A percentile compares a stretch with the other conserved stretches of the same genome.
phyloP scores from a whole-genome alignment of 164 flowering plant species.

The Platanus orientalis region DNA sequence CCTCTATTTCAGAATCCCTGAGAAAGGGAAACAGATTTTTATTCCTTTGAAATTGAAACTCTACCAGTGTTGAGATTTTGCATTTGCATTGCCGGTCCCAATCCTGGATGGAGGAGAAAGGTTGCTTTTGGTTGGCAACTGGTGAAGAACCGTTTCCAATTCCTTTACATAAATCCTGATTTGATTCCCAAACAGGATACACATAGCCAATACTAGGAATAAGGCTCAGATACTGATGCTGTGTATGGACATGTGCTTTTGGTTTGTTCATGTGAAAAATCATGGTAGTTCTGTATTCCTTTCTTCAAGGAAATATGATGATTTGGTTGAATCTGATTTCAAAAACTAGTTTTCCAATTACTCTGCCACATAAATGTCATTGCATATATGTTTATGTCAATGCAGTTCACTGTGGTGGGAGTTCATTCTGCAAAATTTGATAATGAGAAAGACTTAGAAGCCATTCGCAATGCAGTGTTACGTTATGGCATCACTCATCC shows the following conservation, averaged over 20 bases:
- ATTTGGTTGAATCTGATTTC: neutral
- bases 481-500: conserved; percentile 85
- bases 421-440: conserved; percentile 99
- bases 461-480: conserved; percentile 89
- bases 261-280: neutral
- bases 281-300: neutral
- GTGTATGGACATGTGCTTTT: neutral
- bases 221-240: neutral
- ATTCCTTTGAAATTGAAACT: too few species aligned
- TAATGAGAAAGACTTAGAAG: conserved; percentile 92
- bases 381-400: neutral
- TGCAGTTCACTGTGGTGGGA: conserved; percentile 88
- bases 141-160: too few species aligned
- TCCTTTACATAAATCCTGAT: too few species aligned
- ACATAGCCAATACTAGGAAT: too few species aligned
- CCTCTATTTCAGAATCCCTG: too few species aligned
- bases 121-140: too few species aligned
- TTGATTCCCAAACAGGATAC: too few species aligned
- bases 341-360: neutral
- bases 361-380: neutral
- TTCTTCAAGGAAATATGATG: neutral
- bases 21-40: too few species aligned
- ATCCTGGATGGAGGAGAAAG: neutral
- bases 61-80: too few species aligned
- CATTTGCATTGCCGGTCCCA: neutral